Evolutionary conservation across 768 basidiomycete species (phyloP).

Genomic region (Russula foetens): DNA sequence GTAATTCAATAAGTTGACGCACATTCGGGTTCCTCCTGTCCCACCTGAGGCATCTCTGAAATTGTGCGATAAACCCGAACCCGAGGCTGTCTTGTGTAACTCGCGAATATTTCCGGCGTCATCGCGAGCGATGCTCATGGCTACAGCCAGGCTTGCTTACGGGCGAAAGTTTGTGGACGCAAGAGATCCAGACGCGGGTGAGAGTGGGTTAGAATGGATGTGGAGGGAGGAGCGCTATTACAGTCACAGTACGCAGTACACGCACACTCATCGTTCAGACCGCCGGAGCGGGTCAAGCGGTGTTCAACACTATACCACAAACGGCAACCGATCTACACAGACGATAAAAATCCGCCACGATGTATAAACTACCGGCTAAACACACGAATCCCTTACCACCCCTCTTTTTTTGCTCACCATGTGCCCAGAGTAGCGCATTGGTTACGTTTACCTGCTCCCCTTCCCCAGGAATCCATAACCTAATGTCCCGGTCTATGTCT

Average conservation of each 20-base stretch:
- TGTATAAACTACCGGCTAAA: slow-evolving; percentile 86
- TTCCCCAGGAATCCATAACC: slow-evolving; percentile 37
- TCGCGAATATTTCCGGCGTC: background rate
- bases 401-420: slow-evolving; percentile 14
- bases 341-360: slow-evolving; percentile 89
- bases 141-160: background rate
- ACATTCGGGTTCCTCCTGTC: background rate
- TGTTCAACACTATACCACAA: background rate
- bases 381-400: slow-evolving; percentile 44
- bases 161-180: background rate
- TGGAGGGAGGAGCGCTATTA: background rate
- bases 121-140: slow-evolving; percentile 6
- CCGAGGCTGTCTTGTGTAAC: background rate
- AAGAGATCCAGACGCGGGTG: background rate
- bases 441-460: slow-evolving; percentile 29
- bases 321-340: background rate
- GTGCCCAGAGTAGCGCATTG: slow-evolving; percentile 42
- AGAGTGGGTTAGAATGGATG: too few species aligned
- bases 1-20: background rate
- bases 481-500: slow-evolving; percentile 36
- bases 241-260: too few species aligned
- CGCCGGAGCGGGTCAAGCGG: background rate
- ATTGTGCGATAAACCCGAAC: background rate
- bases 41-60: slow-evolving; percentile 8
- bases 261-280: too few species aligned